Percentiles rank a stretch among this genome's conserved stretches.
phyloP scores from a whole-genome alignment of 495 filamentous ascomycete genomes.

The Penicillium mononematosum region DNA sequence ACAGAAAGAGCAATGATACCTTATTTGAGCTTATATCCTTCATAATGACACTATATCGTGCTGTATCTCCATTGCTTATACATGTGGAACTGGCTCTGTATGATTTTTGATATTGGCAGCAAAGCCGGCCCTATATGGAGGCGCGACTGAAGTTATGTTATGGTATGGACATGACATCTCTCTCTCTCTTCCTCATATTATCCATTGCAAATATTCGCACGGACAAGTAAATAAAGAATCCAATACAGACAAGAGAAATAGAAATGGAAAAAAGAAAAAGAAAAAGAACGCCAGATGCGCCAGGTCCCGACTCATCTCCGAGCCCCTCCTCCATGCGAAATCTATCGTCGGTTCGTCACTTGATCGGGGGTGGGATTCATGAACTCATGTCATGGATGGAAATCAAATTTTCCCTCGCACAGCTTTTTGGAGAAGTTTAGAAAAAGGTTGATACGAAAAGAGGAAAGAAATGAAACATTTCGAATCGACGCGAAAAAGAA shows the following conservation, averaged over 20 bases:
- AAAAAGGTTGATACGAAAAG: conserved; percentile 16
- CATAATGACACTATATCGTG: background rate
- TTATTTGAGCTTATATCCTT: background rate
- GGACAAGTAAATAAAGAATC: conserved; percentile 20
- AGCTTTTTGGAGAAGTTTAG: conserved; percentile 18
- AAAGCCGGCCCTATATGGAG: conserved; percentile 1
- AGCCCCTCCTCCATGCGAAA: conserved; percentile 33
- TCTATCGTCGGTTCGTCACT: conserved; percentile 27
- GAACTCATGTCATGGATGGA: conserved; percentile 29
- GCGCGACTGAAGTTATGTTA: conserved; percentile 8
- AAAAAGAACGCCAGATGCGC: conserved; percentile 34
- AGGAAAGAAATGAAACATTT: conserved; percentile 14
- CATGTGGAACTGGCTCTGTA: conserved; percentile 5
- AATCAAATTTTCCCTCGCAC: conserved; percentile 8
- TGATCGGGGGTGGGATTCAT: conserved; percentile 34
- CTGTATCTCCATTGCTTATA: background rate
- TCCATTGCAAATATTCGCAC: conserved; percentile 2
- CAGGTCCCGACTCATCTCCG: conserved; percentile 35
- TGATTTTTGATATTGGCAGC: conserved; percentile 12
- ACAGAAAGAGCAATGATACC: background rate
- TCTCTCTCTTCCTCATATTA: conserved; percentile 13
- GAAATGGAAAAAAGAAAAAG: conserved; percentile 6
- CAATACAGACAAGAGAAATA: conserved; percentile 26
- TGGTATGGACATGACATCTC: conserved; percentile 11
- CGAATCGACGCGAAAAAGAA: conserved; percentile 1